A percentile compares a stretch with the other conserved stretches of the same genome.
Evolutionary conservation across 2,329 filamentous ascomycete species (phyloP).

Genomic region (Pyrenochaeta sp.): DNA sequence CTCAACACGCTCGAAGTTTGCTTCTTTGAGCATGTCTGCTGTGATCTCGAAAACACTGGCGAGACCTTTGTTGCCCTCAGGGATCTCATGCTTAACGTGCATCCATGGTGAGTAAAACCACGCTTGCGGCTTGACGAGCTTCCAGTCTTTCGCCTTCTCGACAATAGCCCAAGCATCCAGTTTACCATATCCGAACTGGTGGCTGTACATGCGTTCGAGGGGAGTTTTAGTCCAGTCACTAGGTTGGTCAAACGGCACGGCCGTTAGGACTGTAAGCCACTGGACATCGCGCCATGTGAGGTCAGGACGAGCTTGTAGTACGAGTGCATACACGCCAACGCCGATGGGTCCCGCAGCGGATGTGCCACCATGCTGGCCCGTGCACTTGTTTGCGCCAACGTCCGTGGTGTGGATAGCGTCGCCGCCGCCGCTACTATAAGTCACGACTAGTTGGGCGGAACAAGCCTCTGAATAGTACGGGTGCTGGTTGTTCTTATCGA

Average conservation of each 20-base stretch:
- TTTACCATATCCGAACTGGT: slow-evolving; percentile 96
- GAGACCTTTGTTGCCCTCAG: slow-evolving; percentile 83
- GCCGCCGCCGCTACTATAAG: slow-evolving; percentile 89
- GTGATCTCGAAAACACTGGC: slow-evolving; percentile 85
- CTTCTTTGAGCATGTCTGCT: slow-evolving; percentile 77
- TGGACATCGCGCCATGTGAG: slow-evolving; percentile 94
- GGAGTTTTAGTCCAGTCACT: slow-evolving; percentile 83
- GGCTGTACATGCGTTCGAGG: slow-evolving; percentile 87
- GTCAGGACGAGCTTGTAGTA: slow-evolving; percentile 83
- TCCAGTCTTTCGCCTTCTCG: slow-evolving; percentile 83
- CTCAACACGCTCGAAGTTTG: slow-evolving; percentile 87
- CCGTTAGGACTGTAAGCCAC: slow-evolving; percentile 85
- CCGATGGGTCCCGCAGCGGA: slow-evolving; percentile 94
- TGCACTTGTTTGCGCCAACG: slow-evolving; percentile 83
- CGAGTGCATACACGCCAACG: slow-evolving; percentile 89
- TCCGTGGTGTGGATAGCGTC: slow-evolving; percentile 97
- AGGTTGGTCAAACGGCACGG: slow-evolving; percentile 79
- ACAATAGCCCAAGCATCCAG: slow-evolving; percentile 88
- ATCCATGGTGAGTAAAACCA: slow-evolving; percentile 96
- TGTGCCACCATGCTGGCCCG: slow-evolving; percentile 85
- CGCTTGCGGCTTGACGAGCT: slow-evolving; percentile 90
- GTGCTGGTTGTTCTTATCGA: slow-evolving; percentile 86
- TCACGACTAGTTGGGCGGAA: slow-evolving; percentile 93
- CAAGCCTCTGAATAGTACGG: slow-evolving; percentile 97
- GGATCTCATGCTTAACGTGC: slow-evolving; percentile 84